These are phyloP conservation scores for Colletotrichum tanaceti DNA, from an alignment of 2,329 filamentous ascomycete genomes.

Conservation along the genomic window DNA sequence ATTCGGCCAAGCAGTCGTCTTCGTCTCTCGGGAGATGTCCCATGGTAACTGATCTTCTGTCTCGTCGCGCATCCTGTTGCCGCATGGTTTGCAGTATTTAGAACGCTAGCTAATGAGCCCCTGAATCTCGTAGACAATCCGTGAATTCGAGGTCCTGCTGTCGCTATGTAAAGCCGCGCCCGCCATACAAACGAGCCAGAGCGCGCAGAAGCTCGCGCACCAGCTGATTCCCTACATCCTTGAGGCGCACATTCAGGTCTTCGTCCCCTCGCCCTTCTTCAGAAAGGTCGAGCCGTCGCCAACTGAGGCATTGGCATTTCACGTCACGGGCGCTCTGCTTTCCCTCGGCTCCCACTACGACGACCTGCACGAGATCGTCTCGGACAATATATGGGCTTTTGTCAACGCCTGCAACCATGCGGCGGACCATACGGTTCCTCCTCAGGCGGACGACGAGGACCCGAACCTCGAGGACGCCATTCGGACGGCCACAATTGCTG, in stretches of 20 bases:
- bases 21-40: slow-evolving; percentile 65
- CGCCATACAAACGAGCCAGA: slow-evolving; percentile 74
- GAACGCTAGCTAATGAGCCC: slow-evolving; percentile 19
- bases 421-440: slow-evolving; percentile 66
- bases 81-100: neutral
- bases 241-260: slow-evolving; percentile 82
- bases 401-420: slow-evolving; percentile 75
- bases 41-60: slow-evolving; percentile 63
- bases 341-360: slow-evolving; percentile 80
- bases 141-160: slow-evolving; percentile 91
- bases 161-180: slow-evolving; percentile 92
- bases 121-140: slow-evolving; percentile 70
- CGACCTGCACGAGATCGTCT: slow-evolving; percentile 73
- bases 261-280: slow-evolving; percentile 84
- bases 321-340: slow-evolving; percentile 84
- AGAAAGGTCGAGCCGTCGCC: slow-evolving; percentile 87
- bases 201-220: slow-evolving; percentile 80
- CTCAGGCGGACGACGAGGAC: slow-evolving; percentile 65
- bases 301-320: slow-evolving; percentile 83
- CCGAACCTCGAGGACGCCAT: slow-evolving; percentile 74
- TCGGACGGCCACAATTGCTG: slow-evolving; percentile 78
- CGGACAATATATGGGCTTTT: slow-evolving; percentile 77
- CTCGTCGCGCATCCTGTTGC: neutral
- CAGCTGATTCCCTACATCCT: slow-evolving; percentile 88
- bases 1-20: slow-evolving; percentile 51